Base-by-base conservation (phyloP, 2,329 filamentous ascomycete genomes). In the Exophiala lecanii-corni region DNA sequence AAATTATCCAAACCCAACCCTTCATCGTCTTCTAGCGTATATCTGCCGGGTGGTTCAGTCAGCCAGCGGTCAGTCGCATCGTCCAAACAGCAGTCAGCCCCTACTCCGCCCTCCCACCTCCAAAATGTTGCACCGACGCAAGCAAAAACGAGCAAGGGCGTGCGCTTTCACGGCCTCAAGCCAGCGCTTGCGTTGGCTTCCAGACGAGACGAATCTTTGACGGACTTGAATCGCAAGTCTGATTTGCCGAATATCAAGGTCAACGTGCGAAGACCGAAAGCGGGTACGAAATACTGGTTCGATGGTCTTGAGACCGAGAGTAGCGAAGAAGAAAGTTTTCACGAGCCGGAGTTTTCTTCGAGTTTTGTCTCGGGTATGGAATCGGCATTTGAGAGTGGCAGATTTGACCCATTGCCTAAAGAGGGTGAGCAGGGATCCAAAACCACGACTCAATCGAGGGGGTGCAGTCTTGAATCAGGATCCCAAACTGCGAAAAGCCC, bases 281-380 rank as follows among this genome's bases (percentile, higher is more conserved):
- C 35, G 2, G 50, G 53, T 7, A 45, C 50, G 6, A 56, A 56
- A 28, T 50, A 63, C 39, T 64, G 62, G 62, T 64, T 62, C 46
- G 62, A 64, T 49, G 56, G 55, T 16, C 50, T 60, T 9, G 54
- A 60, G 36, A 59, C 55, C 36, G 55, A 61, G 19, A 54, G 57
- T 19, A 62, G 59, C 39, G 57, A 57, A 30, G 56, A 58, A 19
- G 59, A 59, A n/a, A 51, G 54, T n/a, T 33, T 51, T 26, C 31
- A 49, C 16, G 53, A 56, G 30, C 53, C 53, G 13, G 42, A 50
- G 33, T 32, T 55, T 5, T 23, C 50, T 21, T 43, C 28, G n/a
- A 49, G 50, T 26, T 55, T 56, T 28, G 50, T 51, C 4, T 37
- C 35, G 18, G 52, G 53, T 19, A 49, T 55, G 25, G 48, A 54